Evolutionary conservation across 169 alveolate species (phyloP).

Genomic region (Miamiensis avidus): DNA sequence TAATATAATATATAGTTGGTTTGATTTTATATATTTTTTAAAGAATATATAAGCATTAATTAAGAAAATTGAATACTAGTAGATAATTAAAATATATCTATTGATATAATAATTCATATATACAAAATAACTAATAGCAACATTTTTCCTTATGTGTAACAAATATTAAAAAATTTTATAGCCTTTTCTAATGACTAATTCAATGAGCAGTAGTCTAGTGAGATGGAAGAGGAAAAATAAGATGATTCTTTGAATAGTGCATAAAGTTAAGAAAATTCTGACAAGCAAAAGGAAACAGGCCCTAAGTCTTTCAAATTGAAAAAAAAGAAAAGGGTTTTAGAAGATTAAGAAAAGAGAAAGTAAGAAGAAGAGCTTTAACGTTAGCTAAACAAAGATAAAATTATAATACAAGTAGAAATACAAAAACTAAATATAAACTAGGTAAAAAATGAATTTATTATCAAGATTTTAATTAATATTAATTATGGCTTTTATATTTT

Average conservation of each 20-base stretch:
- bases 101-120: too few relatives aligned
- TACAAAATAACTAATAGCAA: too few relatives aligned
- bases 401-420: neutral
- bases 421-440: neutral
- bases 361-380: neutral
- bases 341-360: neutral
- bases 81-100: too few relatives aligned
- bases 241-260: neutral
- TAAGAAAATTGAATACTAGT: too few relatives aligned
- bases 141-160: too few relatives aligned
- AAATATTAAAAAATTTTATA: too few relatives aligned
- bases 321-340: conserved; percentile 15
- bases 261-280: neutral
- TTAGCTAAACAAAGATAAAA: neutral
- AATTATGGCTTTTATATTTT: neutral
- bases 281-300: neutral
- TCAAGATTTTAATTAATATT: neutral
- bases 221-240: neutral
- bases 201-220: neutral
- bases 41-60: too few relatives aligned
- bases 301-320: neutral
- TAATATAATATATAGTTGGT: too few relatives aligned
- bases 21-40: too few relatives aligned
- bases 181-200: too few relatives aligned
- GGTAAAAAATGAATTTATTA: neutral